phyloP scores from a whole-genome alignment of 768 basidiomycete genomes.

The Agrocybe chaxingu region DNA sequence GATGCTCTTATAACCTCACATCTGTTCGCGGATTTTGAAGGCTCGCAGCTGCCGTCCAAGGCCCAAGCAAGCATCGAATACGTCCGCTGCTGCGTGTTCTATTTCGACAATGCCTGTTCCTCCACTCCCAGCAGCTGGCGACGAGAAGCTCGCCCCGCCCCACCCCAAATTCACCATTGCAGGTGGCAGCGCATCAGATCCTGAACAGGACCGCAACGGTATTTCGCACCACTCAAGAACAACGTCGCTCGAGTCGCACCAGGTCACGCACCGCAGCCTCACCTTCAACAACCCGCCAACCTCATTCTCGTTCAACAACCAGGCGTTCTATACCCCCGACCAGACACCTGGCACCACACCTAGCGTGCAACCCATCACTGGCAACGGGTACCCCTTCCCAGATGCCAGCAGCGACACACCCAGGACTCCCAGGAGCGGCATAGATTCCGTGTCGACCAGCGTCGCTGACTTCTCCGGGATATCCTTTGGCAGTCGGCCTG shows the following conservation, averaged over 20 bases:
- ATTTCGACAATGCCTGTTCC: slow-evolving; percentile 17
- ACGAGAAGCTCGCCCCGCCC: slow-evolving; percentile 29
- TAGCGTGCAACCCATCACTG: slow-evolving; percentile 14
- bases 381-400: slow-evolving; percentile 29
- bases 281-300: slow-evolving; percentile 39
- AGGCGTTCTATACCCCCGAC: slow-evolving; percentile 37
- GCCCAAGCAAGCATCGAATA: slow-evolving; percentile 6
- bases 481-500: slow-evolving; percentile 33
- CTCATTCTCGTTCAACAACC: slow-evolving; percentile 49
- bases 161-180: slow-evolving; percentile 27
- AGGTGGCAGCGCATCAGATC: slow-evolving; percentile 23
- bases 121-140: slow-evolving; percentile 19
- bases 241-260: slow-evolving; percentile 34
- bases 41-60: slow-evolving; percentile 9
- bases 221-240: slow-evolving; percentile 31
- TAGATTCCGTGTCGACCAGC: slow-evolving; percentile 37
- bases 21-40: slow-evolving; percentile 14
- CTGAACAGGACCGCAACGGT: slow-evolving; percentile 22
- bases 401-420: slow-evolving; percentile 22
- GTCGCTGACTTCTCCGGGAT: slow-evolving; percentile 40
- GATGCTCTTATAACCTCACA: slow-evolving; percentile 28
- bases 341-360: slow-evolving; percentile 25
- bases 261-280: slow-evolving; percentile 38
- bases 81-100: slow-evolving; percentile 3
- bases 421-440: slow-evolving; percentile 30